Percentiles rank a stretch among this genome's conserved stretches.
phyloP scores from a whole-genome alignment of 2,329 filamentous ascomycete genomes.

The Fusarium heterosporum region DNA sequence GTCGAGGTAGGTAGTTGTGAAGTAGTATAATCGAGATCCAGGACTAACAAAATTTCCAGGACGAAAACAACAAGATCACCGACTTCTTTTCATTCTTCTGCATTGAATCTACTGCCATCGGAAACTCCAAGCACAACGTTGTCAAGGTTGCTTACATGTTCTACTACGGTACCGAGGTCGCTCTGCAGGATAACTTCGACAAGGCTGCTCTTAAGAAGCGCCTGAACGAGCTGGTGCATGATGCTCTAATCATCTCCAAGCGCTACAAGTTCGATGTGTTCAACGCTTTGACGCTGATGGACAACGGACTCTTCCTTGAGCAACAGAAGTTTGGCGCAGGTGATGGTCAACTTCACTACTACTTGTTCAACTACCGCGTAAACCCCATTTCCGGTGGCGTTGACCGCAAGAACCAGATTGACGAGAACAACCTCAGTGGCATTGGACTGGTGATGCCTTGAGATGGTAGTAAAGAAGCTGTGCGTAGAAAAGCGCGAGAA shows the following conservation, averaged over 20 bases:
- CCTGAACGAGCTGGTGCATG: slow-evolving; percentile 82
- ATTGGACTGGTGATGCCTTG: slow-evolving; percentile 85
- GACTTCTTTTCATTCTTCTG: slow-evolving; percentile 98
- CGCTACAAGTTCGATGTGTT: slow-evolving; percentile 90
- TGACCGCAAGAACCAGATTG: slow-evolving; percentile 80
- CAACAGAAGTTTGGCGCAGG: slow-evolving; percentile 95
- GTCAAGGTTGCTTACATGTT: slow-evolving; percentile 95
- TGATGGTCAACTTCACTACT: slow-evolving; percentile 95
- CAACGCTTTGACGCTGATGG: slow-evolving; percentile 92
- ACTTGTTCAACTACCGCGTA: slow-evolving; percentile 96
- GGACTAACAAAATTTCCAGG: slow-evolving; percentile 47
- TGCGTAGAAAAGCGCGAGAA: neutral
- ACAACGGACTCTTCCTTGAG: slow-evolving; percentile 93
- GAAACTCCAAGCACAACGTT: slow-evolving; percentile 78
- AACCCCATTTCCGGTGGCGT: slow-evolving; percentile 88
- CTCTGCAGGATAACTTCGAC: slow-evolving; percentile 69
- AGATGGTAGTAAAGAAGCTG: neutral
- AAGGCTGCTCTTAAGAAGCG: slow-evolving; percentile 76
- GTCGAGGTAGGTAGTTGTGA: slow-evolving; percentile 71
- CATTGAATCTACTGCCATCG: slow-evolving; percentile 92
- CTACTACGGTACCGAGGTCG: slow-evolving; percentile 92
- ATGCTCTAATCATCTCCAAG: slow-evolving; percentile 90
- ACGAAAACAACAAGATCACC: slow-evolving; percentile 81
- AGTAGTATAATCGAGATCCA: no score
- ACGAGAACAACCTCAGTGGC: slow-evolving; percentile 82